These are phyloP conservation scores for Xylariaceae sp. DNA, from an alignment of 2,329 filamentous ascomycete genomes.

Conservation along the genomic window DNA sequence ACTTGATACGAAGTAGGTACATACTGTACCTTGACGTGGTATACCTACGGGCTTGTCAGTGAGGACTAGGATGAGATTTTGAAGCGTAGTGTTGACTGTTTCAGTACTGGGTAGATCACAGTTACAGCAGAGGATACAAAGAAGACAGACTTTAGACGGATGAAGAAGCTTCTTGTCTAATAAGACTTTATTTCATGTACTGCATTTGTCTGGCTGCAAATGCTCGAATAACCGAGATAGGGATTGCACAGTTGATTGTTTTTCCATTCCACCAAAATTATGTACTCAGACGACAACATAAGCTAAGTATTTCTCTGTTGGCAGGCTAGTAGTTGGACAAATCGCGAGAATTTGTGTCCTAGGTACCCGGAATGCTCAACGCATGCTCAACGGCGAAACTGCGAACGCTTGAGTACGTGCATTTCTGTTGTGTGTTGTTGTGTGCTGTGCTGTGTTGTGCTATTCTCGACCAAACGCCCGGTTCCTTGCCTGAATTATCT, in stretches of 20 bases:
- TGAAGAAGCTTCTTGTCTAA: slow-evolving; percentile 21
- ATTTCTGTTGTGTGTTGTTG: too few species aligned
- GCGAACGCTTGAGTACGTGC: slow-evolving; percentile 14
- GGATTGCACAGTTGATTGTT: slow-evolving; percentile 1
- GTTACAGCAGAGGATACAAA: background rate
- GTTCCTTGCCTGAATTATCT: slow-evolving; percentile 20
- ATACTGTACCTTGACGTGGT: too few species aligned
- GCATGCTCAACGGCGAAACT: slow-evolving; percentile 19
- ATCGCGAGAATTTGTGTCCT: slow-evolving; percentile 18
- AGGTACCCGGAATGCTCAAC: too few species aligned
- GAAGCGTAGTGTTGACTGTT: background rate
- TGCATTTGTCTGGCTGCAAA: slow-evolving; percentile 17
- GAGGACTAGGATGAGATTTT: background rate
- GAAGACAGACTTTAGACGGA: background rate
- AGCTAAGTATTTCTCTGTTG: slow-evolving; percentile 17
- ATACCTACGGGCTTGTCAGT: too few species aligned
- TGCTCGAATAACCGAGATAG: slow-evolving; percentile 13
- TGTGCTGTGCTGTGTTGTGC: slow-evolving; percentile 11
- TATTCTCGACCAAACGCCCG: slow-evolving; percentile 26
- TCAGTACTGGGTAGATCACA: background rate
- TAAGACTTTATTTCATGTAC: slow-evolving; percentile 24
- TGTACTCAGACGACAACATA: slow-evolving; percentile 24
- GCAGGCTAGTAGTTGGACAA: slow-evolving; percentile 15
- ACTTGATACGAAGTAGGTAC: too few species aligned
- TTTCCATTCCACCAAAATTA: slow-evolving; percentile 17